Conservation (phyloP, 345 rosid species). For the Garcia nutans region DNA sequence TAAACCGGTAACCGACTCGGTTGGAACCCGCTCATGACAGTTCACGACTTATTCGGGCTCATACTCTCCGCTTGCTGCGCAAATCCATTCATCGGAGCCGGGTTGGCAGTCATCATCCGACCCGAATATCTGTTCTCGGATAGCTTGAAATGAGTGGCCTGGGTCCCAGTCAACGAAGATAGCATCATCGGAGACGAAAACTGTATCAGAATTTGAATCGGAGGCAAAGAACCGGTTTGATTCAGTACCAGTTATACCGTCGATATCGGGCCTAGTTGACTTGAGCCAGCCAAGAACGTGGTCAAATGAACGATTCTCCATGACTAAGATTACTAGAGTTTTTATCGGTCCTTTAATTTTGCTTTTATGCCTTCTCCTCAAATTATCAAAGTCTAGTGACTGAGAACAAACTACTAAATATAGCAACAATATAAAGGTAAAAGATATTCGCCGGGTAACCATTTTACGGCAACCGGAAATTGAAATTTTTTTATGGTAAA, state of each 20-base stretch:
- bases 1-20: slow-evolving; percentile 68
- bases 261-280: slow-evolving; percentile 78
- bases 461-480: slow-evolving; percentile 31
- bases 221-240: slow-evolving; percentile 57
- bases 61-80: slow-evolving; percentile 79
- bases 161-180: slow-evolving; percentile 90
- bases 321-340: slow-evolving; percentile 81
- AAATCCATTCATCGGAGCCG: slow-evolving; percentile 85
- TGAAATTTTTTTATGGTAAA: not conserved
- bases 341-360: slow-evolving; percentile 84
- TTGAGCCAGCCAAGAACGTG: slow-evolving; percentile 97
- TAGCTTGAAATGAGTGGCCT: slow-evolving; percentile 97
- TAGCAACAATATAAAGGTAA: slow-evolving; percentile 38
- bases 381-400: slow-evolving; percentile 36
- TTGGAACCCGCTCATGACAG: slow-evolving; percentile 86
- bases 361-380: slow-evolving; percentile 30
- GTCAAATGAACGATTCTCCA: slow-evolving; percentile 99
- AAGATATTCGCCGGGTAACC: slow-evolving; percentile 41
- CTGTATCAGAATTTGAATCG: slow-evolving; percentile 52
- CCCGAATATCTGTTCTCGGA: slow-evolving; percentile 95
- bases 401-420: slow-evolving; percentile 56
- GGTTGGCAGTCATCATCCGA: slow-evolving; percentile 48
- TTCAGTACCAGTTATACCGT: slow-evolving; percentile 74
- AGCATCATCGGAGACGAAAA: slow-evolving; percentile 76
- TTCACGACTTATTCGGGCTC: slow-evolving; percentile 56